Evolutionary conservation across 495 filamentous ascomycete species (phyloP).

Genomic region (Podospora fimiseda): DNA sequence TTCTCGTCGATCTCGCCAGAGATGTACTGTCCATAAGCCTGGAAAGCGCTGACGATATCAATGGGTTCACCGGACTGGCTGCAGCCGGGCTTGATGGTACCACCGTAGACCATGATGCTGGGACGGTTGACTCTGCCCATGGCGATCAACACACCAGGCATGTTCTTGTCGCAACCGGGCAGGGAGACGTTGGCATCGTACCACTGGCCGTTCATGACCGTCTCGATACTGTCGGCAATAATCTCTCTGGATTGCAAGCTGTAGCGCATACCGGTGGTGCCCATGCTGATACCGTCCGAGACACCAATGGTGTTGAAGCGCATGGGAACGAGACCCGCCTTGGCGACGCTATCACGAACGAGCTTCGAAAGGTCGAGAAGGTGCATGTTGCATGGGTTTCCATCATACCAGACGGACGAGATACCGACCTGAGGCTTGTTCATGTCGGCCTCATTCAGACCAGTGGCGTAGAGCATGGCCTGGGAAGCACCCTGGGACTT

Average conservation of each 20-base stretch:
- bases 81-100: conserved; percentile 88
- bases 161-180: conserved; percentile 99
- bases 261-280: conserved; percentile 85
- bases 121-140: conserved; percentile 95
- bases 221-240: conserved; percentile 97
- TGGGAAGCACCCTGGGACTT: conserved; percentile 97
- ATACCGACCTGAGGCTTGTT: conserved; percentile 94
- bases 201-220: conserved; percentile 98
- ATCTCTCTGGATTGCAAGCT: conserved; percentile 89
- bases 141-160: conserved; percentile 97
- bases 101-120: conserved; percentile 94
- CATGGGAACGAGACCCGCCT: conserved; percentile 70
- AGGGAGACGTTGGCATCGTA: conserved; percentile 98
- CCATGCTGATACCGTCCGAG: conserved; percentile 78
- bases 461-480: conserved; percentile 97
- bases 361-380: conserved; percentile 77
- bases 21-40: conserved; percentile 94
- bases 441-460: conserved; percentile 76
- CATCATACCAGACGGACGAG: conserved; percentile 81
- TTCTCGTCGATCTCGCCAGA: conserved; percentile 86
- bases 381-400: conserved; percentile 99
- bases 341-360: conserved; percentile 78
- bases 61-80: conserved; percentile 70
- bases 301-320: conserved; percentile 99
- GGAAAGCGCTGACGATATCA: conserved; percentile 95